Evolutionary conservation across 352 stramenopile genomes (phyloP).

Genomic region (Pythium dissimile): DNA sequence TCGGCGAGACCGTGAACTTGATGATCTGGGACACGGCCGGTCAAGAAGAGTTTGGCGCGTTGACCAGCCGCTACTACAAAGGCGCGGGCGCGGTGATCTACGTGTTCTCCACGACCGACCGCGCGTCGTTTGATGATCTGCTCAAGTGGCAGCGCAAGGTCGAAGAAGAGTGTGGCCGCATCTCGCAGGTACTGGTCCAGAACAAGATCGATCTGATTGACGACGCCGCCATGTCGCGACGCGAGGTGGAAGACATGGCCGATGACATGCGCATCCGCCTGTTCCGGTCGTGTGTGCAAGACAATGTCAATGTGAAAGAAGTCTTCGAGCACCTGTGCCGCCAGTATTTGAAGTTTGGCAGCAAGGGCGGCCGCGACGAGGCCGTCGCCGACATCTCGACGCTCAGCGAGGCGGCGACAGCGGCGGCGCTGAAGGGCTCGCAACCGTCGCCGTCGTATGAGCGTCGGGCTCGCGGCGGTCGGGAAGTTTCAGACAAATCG

Average conservation of each 20-base stretch:
- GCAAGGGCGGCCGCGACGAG: slow-evolving; percentile 29
- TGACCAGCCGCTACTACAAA: slow-evolving; percentile 82
- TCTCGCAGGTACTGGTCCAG: slow-evolving; percentile 67
- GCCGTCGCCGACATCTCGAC: slow-evolving; percentile 55
- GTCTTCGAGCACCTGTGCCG: slow-evolving; percentile 61
- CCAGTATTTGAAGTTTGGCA: slow-evolving; percentile 43
- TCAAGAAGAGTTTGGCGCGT: slow-evolving; percentile 78
- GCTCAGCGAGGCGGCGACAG: slow-evolving; percentile 33
- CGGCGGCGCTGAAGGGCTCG: slow-evolving; percentile 12
- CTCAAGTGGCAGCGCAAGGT: slow-evolving; percentile 73
- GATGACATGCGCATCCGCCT: slow-evolving; percentile 51
- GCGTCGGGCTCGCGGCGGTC: slow-evolving; percentile 13
- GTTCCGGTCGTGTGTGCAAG: slow-evolving; percentile 63
- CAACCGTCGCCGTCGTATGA: slow-evolving; percentile 19
- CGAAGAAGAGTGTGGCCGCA: slow-evolving; percentile 57
- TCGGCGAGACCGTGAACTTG: slow-evolving; percentile 60
- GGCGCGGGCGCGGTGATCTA: slow-evolving; percentile 67
- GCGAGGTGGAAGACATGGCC: slow-evolving; percentile 63
- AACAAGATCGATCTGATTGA: slow-evolving; percentile 77
- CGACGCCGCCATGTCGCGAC: slow-evolving; percentile 49
- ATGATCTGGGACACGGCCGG: slow-evolving; percentile 85
- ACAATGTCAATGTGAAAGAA: slow-evolving; percentile 74
- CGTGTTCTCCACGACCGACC: slow-evolving; percentile 73
- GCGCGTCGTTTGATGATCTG: slow-evolving; percentile 66
- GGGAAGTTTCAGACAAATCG: slow-evolving; percentile 37